Conservation (phyloP, 306 rosid genomes). For the Trichosanthes truncata region DNA sequence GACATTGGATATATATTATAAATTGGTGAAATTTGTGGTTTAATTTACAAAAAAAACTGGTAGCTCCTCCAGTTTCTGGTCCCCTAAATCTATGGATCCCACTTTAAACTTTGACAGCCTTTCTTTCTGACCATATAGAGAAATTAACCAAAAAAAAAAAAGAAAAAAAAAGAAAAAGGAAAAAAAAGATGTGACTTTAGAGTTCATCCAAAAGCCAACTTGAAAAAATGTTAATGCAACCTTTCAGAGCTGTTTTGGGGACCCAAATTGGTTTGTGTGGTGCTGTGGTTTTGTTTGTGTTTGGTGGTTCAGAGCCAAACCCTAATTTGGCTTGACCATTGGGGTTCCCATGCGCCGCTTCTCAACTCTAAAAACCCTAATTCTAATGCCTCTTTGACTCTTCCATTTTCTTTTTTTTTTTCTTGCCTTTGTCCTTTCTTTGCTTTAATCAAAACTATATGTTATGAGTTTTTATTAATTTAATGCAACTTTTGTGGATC, state of each 20-base stretch:
- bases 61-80: background rate
- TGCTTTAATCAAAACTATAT: background rate
- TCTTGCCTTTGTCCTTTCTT: background rate
- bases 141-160: too few relatives aligned
- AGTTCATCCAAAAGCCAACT: conserved; percentile 44
- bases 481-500: background rate
- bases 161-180: background rate
- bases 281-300: background rate
- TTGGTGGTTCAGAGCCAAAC: conserved; percentile 8
- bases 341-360: conserved; percentile 63
- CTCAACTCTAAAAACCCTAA: conserved; percentile 5
- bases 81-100: conserved; percentile 8
- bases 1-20: background rate
- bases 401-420: background rate
- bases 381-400: background rate
- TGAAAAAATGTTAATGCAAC: conserved; percentile 3
- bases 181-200: conserved; percentile 32
- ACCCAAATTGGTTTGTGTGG: conserved; percentile 11
- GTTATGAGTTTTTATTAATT: background rate
- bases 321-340: conserved; percentile 36
- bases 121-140: conserved; percentile 11
- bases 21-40: background rate
- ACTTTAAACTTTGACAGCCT: conserved; percentile 15
- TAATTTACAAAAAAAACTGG: background rate
- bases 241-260: conserved; percentile 20